A percentile compares a stretch with the other conserved stretches of the same genome.
These are phyloP conservation scores for Platismatia glauca DNA, from an alignment of 495 filamentous ascomycete genomes.

Conservation along the genomic window DNA sequence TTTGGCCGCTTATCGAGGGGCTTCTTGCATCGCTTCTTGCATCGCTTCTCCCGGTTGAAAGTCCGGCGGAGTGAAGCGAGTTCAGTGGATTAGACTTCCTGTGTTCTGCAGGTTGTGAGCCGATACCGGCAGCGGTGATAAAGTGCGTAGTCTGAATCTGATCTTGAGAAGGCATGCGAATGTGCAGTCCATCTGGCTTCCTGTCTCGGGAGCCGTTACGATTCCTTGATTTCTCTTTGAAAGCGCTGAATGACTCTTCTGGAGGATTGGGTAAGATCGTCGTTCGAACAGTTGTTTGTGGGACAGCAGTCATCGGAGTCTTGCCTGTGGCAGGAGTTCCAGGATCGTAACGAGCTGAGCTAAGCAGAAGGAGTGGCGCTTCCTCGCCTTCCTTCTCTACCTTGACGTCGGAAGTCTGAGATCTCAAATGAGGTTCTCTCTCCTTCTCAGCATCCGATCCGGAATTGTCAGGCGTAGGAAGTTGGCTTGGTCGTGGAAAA, in stretches of 20 bases:
- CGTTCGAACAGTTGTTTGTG: slow-evolving; percentile 34
- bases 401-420: slow-evolving; percentile 29
- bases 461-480: slow-evolving; percentile 39
- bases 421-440: slow-evolving; percentile 23
- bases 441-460: slow-evolving; percentile 40
- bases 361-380: slow-evolving; percentile 34
- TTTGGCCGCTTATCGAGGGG: slow-evolving; percentile 40
- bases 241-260: slow-evolving; percentile 42
- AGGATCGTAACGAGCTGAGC: slow-evolving; percentile 45
- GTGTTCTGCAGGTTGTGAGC: slow-evolving; percentile 16
- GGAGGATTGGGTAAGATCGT: slow-evolving; percentile 54
- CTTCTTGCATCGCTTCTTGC: slow-evolving; percentile 20
- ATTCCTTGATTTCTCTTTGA: slow-evolving; percentile 49
- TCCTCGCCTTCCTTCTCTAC: slow-evolving; percentile 22
- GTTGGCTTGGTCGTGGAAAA: slow-evolving; percentile 33
- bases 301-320: slow-evolving; percentile 47
- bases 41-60: slow-evolving; percentile 19
- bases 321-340: slow-evolving; percentile 30
- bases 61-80: slow-evolving; percentile 20
- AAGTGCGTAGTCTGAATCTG: slow-evolving; percentile 20
- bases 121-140: slow-evolving; percentile 14
- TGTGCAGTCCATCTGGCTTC: slow-evolving; percentile 73
- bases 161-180: slow-evolving; percentile 56
- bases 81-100: slow-evolving; percentile 19
- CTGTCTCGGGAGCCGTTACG: slow-evolving; percentile 69